Conservation (phyloP, 2,329 filamentous ascomycete genomes). For the Epichloe uncinata region DNA sequence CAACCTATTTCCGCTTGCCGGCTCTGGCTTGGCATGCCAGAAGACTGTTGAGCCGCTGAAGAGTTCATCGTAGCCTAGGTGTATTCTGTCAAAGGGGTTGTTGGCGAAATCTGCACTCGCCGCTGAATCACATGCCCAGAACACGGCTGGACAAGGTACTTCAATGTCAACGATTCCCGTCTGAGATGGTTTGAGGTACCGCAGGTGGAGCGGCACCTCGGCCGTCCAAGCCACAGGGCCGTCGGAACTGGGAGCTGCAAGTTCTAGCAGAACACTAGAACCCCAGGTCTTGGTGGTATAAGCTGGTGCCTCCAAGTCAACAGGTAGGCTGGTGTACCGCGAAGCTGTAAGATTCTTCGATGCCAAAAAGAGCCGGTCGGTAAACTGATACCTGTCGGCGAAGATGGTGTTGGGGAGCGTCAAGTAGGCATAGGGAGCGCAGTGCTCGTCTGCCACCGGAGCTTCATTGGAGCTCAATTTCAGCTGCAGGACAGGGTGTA, state of each 20-base stretch:
- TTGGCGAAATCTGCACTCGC: conserved; percentile 52
- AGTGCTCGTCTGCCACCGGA: conserved; percentile 42
- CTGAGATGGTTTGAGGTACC: conserved; percentile 56
- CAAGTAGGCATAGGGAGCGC: conserved; percentile 65
- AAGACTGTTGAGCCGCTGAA: conserved; percentile 70
- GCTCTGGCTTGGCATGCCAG: conserved; percentile 57
- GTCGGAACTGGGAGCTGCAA: conserved; percentile 39
- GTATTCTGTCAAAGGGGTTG: conserved; percentile 76
- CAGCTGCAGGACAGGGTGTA: conserved; percentile 71
- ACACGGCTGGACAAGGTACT: conserved; percentile 72
- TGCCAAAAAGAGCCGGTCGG: conserved; percentile 59
- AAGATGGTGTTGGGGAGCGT: conserved; percentile 74
- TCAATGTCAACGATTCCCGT: conserved; percentile 40
- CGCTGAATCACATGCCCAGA: conserved; percentile 73
- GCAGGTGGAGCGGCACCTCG: conserved; percentile 70
- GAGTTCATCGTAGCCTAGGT: conserved; percentile 73
- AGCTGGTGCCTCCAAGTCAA: conserved; percentile 81
- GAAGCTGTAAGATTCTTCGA: conserved; percentile 66
- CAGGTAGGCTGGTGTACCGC: conserved; percentile 56
- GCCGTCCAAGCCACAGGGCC: conserved; percentile 43
- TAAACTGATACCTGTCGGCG: conserved; percentile 75
- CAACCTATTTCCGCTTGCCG: conserved; percentile 25
- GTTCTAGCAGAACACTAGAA: conserved; percentile 60
- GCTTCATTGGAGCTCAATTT: conserved; percentile 40
- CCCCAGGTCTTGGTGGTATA: conserved; percentile 72